Evolutionary conservation across 768 basidiomycete genomes (phyloP).

Genomic region (Suillus discolor): DNA sequence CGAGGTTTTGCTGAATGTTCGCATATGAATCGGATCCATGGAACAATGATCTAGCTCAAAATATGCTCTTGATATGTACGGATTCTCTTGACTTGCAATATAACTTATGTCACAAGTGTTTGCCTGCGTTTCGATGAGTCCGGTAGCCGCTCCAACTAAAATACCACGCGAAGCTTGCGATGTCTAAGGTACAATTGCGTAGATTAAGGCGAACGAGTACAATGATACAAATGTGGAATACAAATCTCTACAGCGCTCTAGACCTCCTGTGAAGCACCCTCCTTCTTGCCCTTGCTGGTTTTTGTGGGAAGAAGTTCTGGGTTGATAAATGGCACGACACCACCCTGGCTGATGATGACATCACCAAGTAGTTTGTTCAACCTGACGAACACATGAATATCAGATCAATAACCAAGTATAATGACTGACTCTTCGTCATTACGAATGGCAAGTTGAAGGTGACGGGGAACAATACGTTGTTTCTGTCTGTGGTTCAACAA

Average conservation of each 20-base stretch:
- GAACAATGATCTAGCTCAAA: background rate
- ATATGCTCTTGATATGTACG: conserved; percentile 2
- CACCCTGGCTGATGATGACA: conserved; percentile 77
- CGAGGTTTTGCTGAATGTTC: background rate
- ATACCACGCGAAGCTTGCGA: background rate
- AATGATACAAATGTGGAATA: conserved; percentile 22
- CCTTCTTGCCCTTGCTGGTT: conserved; percentile 50
- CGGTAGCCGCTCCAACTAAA: background rate
- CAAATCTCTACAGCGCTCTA: conserved; percentile 29
- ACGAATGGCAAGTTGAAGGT: conserved; percentile 74
- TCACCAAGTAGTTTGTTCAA: conserved; percentile 59
- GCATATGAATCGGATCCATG: background rate
- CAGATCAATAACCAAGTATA: background rate
- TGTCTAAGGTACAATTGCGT: conserved; percentile 25
- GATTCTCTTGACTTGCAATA: background rate
- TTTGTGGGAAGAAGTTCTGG: conserved; percentile 48
- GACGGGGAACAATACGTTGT: conserved; percentile 79
- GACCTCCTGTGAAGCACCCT: conserved; percentile 52
- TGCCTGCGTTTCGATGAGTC: background rate
- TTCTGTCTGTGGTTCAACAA: conserved; percentile 37
- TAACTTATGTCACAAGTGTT: background rate
- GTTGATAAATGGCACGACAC: conserved; percentile 71
- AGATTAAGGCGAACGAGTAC: conserved; percentile 31
- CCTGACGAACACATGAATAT: conserved; percentile 29
- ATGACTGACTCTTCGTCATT: conserved; percentile 69